These are phyloP conservation scores for Asterochloris erici DNA, from an alignment of 139 green algal genomes.

Conservation along the genomic window DNA sequence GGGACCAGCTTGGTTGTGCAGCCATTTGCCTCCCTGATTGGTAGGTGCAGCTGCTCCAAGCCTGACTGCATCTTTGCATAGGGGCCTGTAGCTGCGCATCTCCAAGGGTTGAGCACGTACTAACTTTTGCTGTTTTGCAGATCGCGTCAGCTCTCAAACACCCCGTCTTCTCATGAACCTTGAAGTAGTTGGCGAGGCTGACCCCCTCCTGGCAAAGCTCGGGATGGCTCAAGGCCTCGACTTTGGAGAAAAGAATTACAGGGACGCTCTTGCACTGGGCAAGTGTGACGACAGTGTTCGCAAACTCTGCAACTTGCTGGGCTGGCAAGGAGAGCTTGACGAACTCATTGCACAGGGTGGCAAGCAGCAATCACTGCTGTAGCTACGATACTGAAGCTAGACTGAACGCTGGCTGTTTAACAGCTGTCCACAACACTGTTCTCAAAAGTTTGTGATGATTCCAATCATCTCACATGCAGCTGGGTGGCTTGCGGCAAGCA, in stretches of 20 bases:
- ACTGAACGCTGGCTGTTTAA: no score
- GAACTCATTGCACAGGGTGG: constrained; percentile 20
- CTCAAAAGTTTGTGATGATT: no score
- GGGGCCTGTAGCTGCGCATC: no score
- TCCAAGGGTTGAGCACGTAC: no score
- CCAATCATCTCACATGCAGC: constrained; percentile 15
- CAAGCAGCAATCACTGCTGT: no score
- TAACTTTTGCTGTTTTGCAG: constrained; percentile 18
- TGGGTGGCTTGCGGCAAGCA: constrained; percentile 38
- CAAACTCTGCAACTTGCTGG: constrained; percentile 49
- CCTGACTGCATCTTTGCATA: no score
- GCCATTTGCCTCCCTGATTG: constrained; percentile 62
- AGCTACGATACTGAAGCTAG: no score
- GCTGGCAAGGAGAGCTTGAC: constrained; percentile 61
- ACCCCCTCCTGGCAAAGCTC: background rate
- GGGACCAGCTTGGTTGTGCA: constrained; percentile 73
- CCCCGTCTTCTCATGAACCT: constrained; percentile 80
- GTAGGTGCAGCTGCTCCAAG: constrained; percentile 16
- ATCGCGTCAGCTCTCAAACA: constrained; percentile 29
- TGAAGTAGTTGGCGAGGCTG: constrained; percentile 55
- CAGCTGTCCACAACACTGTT: no score
- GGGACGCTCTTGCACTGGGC: constrained; percentile 61
- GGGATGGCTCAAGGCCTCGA: constrained; percentile 39
- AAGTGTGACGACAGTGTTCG: constrained; percentile 64
- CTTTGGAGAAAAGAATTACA: constrained; percentile 42